Evolutionary conservation across 2,329 filamentous ascomycete genomes (phyloP).

Genomic region (Rosellinia necatrix): DNA sequence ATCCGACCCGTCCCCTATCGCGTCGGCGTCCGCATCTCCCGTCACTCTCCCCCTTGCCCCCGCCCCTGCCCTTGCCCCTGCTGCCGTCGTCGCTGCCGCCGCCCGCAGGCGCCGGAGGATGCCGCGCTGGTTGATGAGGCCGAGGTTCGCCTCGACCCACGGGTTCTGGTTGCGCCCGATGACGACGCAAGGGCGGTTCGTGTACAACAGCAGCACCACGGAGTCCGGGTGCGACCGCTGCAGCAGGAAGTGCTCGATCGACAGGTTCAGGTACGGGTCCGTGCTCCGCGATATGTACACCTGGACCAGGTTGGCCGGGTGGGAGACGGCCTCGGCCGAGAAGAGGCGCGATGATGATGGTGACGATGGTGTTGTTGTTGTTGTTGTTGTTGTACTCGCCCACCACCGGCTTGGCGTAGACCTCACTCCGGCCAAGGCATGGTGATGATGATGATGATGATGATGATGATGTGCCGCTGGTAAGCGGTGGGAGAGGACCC

Average conservation of each 20-base stretch:
- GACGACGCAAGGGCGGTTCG: constrained; percentile 84
- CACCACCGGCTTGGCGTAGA: background rate
- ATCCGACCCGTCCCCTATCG: no score
- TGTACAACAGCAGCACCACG: constrained; percentile 83
- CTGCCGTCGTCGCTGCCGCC: background rate
- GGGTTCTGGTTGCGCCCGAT: constrained; percentile 98
- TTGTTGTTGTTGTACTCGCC: no score
- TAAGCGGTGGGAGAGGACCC: constrained; percentile 27
- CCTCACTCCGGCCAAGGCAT: background rate
- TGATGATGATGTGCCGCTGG: constrained; percentile 10
- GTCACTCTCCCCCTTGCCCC: constrained; percentile 17
- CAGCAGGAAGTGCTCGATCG: constrained; percentile 89
- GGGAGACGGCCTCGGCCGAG: constrained; percentile 47
- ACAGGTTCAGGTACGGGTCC: constrained; percentile 88
- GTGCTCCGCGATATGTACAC: constrained; percentile 72
- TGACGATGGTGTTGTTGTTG: no score
- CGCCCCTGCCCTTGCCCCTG: background rate
- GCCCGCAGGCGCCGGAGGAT: constrained; percentile 16
- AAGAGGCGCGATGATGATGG: constrained; percentile 26
- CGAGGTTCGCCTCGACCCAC: constrained; percentile 87
- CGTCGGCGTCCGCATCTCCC: no score
- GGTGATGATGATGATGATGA: background rate
- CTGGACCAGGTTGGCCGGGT: constrained; percentile 59
- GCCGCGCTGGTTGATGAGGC: constrained; percentile 51
- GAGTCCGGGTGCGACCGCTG: constrained; percentile 73